Evolutionary conservation across 768 basidiomycete genomes (phyloP), one percentile per base, ranked within the genome.

Genomic region (Suillus placidus): DNA sequence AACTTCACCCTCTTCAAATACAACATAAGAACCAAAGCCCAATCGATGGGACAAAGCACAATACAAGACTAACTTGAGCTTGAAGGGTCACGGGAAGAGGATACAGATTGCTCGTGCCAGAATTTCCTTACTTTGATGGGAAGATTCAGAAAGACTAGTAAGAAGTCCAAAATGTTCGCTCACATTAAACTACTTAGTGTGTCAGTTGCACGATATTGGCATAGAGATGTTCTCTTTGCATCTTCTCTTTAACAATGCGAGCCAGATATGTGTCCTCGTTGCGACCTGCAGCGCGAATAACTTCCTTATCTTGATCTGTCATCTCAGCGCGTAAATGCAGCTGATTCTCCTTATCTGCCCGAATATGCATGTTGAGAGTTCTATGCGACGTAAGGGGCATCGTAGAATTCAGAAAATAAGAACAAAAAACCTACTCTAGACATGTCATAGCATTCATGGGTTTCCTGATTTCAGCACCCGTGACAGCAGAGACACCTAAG

Each of bases 1-100:
- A 45, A 37, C 4, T 64, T 12, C 14, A 69, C 42, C 30, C 68
- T 66, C 45, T 60, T 62, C 38, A 75, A 74, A 10, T 47, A 47
- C 47, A 47, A 13, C 47, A 47, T 23, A 47, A 23, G n/a, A 47
- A 23, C 9, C 10, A 45, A 10, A 9, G n/a, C 45, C 45, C 45
- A 2, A n/a, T 47, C 6, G 47, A 47, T 13, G n/a, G n/a, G n/a
- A 47, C 5, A n/a, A 47, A 47, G 12, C 12, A 47, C 12, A 23
- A 12, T 23, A 23, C 47, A 47, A 47, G n/a, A 23, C 2, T 13
- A 12, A 47, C n/a, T 47, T 23, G 47, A 12, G 23, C n/a, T 47
- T 23, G 47, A 23, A 47, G n/a, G 47, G 42, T 47, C n/a, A 47
- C 47, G 4, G 9, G 43, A 5, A 13, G 47, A 47, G 5, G 12